These are phyloP conservation scores for Aspergillus fijiensis DNA, from an alignment of 2,329 filamentous ascomycete species.

Conservation along the genomic window DNA sequence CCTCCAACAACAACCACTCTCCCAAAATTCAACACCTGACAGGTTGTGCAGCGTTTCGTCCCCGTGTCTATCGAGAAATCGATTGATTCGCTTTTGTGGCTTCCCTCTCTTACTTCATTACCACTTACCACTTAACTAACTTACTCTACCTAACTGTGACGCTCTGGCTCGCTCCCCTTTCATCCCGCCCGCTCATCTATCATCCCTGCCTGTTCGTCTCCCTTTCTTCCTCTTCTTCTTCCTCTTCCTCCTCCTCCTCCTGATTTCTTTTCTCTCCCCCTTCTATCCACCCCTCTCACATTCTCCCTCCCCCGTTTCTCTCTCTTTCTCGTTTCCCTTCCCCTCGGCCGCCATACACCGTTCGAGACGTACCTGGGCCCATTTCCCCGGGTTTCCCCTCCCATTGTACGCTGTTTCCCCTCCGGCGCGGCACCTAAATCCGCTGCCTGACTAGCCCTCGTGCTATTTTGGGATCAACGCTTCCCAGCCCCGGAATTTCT, in stretches of 20 bases:
- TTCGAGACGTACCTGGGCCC: background rate
- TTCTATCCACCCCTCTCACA: conserved; percentile 9
- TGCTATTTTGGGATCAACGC: conserved; percentile 31
- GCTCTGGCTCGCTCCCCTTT: conserved; percentile 8
- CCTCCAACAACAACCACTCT: background rate
- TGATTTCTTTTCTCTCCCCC: conserved; percentile 10
- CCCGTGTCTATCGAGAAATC: background rate
- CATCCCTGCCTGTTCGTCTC: conserved; percentile 6
- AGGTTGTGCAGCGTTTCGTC: background rate
- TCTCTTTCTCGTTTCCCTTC: conserved; percentile 1
- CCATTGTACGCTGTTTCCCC: conserved; percentile 11
- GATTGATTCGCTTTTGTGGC: background rate
- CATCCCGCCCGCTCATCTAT: conserved; percentile 10
- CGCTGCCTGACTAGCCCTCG: conserved; percentile 21
- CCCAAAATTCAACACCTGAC: background rate
- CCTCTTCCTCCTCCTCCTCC: conserved; percentile 2
- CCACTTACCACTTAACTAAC: too few species aligned
- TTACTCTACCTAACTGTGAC: background rate
- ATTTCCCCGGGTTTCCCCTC: background rate
- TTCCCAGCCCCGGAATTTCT: conserved; percentile 34
- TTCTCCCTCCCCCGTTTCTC: background rate
- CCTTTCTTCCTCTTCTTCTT: conserved; percentile 1
- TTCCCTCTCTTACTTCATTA: background rate
- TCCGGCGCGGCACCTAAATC: conserved; percentile 21
- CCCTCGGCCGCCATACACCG: conserved; percentile 4